Evolutionary conservation across 495 filamentous ascomycete species (phyloP), one percentile per base, ranked within the genome.

Genomic region (Aspergillus cavernicola): DNA sequence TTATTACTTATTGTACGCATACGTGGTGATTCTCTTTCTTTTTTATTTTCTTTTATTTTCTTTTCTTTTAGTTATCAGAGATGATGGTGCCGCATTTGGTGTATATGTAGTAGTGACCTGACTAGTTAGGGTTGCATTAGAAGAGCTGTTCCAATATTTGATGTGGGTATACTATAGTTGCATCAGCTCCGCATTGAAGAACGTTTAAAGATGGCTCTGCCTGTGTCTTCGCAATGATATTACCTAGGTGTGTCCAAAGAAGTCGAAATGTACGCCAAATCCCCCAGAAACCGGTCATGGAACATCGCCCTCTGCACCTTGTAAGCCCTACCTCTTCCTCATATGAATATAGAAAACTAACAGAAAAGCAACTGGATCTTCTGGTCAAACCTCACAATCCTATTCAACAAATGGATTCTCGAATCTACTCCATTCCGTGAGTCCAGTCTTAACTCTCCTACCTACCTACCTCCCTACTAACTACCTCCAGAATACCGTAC

Each of bases 1-100:
- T 62, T 40, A 62, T 62, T 52, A 62, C 60, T 2, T 62, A 62
- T 35, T 62, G 60, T 49, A 62, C 60, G 20, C 60, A 62, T 54
- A 48, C 55, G 1, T 62, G 60, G 60, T 62, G 48, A 11, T 15
- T 33, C 3, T 31, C 13, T 3, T 23, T n/a, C n/a, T n/a, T n/a
- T n/a, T n/a, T n/a, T n/a, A n/a, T n/a, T n/a, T n/a, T n/a, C n/a
- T n/a, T n/a, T n/a, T n/a, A n/a, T n/a, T n/a, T n/a, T n/a, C n/a
- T n/a, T n/a, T n/a, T n/a, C n/a, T n/a, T n/a, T n/a, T n/a, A n/a
- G n/a, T n/a, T n/a, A n/a, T n/a, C n/a, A n/a, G n/a, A n/a, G n/a
- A n/a, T n/a, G n/a, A n/a, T n/a, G n/a, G n/a, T n/a, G n/a, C n/a
- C n/a, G n/a, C n/a, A n/a, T n/a, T n/a, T n/a, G n/a, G n/a, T n/a